Conservation (phyloP, 768 basidiomycete species). For the Steccherinum ochraceum region DNA sequence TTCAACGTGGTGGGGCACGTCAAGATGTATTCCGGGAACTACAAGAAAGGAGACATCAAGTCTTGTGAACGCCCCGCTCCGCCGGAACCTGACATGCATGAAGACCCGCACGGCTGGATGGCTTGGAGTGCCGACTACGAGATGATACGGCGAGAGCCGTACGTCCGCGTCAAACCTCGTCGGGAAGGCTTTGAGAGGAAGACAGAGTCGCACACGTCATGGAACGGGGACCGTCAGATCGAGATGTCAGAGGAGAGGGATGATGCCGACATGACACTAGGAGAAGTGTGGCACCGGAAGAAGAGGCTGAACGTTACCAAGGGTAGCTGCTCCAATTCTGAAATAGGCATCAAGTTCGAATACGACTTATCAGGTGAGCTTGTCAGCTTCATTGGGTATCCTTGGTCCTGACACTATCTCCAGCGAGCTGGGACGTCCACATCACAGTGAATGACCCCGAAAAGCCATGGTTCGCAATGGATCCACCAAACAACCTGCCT, state of each 20-base stretch:
- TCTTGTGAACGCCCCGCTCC: not conserved
- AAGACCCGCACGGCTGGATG: conserved; percentile 8
- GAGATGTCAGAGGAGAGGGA: conserved; percentile 1
- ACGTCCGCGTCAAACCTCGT: not conserved
- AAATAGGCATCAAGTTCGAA: conserved; percentile 20
- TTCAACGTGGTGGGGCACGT: conserved; percentile 10
- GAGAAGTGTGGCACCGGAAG: conserved; percentile 20
- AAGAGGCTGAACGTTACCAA: conserved; percentile 16
- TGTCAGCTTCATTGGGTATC: no score
- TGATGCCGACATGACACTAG: conserved; percentile 17
- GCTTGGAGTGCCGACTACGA: conserved; percentile 10
- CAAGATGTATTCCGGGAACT: conserved; percentile 15
- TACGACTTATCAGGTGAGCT: no score
- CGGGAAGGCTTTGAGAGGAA: not conserved
- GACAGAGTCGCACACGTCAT: no score
- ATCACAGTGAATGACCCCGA: conserved; percentile 16
- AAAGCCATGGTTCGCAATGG: not conserved
- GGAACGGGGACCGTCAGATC: not conserved
- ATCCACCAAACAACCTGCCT: conserved; percentile 13
- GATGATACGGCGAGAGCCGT: not conserved
- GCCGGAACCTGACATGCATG: conserved; percentile 11
- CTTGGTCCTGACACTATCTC: no score
- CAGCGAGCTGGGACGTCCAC: conserved; percentile 21
- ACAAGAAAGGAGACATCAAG: conserved; percentile 19
- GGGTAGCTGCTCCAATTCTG: conserved; percentile 18